Conservation (phyloP, 495 filamentous ascomycete species). For the Penicillium chermesinum region DNA sequence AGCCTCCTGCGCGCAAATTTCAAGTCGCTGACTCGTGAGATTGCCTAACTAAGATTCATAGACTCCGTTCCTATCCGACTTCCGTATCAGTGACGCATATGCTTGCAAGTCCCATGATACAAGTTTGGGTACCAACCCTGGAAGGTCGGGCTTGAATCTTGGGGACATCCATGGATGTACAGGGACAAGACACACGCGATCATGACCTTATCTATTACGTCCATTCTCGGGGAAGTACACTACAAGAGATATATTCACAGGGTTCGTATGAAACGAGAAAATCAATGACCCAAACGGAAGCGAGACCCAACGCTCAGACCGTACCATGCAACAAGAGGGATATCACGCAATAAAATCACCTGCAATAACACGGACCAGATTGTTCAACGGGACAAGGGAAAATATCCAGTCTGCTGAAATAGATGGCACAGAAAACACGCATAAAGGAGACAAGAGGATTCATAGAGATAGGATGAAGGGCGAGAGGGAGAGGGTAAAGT, state of each 20-base stretch:
- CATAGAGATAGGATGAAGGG: not conserved
- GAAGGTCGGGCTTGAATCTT: too few species aligned
- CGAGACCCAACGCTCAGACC: constrained; percentile 25
- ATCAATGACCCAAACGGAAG: constrained; percentile 7
- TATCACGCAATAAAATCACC: constrained; percentile 28
- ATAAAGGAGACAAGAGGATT: constrained; percentile 3
- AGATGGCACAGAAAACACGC: constrained; percentile 5
- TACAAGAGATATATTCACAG: not conserved
- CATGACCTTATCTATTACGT: too few species aligned
- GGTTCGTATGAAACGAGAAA: not conserved
- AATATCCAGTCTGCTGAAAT: not conserved
- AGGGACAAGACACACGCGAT: too few species aligned
- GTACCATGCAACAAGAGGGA: constrained; percentile 29
- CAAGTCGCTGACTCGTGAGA: too few species aligned
- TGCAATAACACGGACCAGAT: constrained; percentile 11
- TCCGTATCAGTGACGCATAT: too few species aligned
- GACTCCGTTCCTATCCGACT: too few species aligned
- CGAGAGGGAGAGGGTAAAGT: constrained; percentile 5
- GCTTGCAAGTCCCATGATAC: too few species aligned
- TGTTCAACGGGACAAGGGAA: not conserved
- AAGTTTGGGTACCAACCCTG: too few species aligned
- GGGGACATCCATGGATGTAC: too few species aligned
- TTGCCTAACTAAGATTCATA: too few species aligned
- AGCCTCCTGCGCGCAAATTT: too few species aligned
- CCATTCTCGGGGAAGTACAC: not conserved